phyloP scores from a whole-genome alignment of 768 basidiomycete species.

The Butyriboletus loyo region DNA sequence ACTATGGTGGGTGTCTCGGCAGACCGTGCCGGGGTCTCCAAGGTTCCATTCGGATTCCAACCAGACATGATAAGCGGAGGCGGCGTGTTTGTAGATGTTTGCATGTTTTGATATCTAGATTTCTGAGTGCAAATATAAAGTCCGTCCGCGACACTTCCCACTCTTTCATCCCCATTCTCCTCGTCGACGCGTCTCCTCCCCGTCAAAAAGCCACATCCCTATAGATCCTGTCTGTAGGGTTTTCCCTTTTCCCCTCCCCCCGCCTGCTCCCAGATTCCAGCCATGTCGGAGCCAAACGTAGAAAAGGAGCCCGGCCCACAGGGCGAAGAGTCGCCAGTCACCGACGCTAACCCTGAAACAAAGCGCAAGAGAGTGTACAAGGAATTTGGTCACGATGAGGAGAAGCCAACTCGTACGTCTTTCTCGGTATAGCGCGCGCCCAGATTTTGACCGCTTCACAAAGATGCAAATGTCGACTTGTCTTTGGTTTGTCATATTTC shows the following conservation, averaged over 20 bases:
- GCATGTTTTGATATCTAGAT: constrained; percentile 22
- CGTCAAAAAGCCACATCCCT: constrained; percentile 16
- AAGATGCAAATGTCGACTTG: constrained; percentile 90
- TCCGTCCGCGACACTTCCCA: constrained; percentile 33
- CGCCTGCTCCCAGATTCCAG: not conserved
- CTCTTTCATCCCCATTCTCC: constrained; percentile 23
- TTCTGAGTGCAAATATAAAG: constrained; percentile 34
- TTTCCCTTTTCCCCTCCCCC: constrained; percentile 1
- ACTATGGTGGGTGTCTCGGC: constrained; percentile 12
- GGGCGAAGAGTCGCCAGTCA: constrained; percentile 43
- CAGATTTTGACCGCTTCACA: not conserved
- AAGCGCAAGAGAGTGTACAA: constrained; percentile 83
- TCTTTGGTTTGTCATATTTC: constrained; percentile 46
- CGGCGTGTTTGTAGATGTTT: constrained; percentile 27
- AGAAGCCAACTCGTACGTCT: constrained; percentile 63
- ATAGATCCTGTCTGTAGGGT: constrained; percentile 32
- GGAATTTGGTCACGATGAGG: constrained; percentile 74
- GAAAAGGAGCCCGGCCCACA: constrained; percentile 68
- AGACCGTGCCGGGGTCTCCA: constrained; percentile 24
- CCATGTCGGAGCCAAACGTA: constrained; percentile 40
- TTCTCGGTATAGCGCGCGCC: not conserved
- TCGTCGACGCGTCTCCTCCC: constrained; percentile 4
- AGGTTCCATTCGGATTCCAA: constrained; percentile 23
- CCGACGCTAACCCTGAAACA: constrained; percentile 24
- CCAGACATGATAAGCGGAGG: constrained; percentile 19